Conservation (phyloP, 352 stramenopile species). For the Phytophthora macrochlamydospora region DNA sequence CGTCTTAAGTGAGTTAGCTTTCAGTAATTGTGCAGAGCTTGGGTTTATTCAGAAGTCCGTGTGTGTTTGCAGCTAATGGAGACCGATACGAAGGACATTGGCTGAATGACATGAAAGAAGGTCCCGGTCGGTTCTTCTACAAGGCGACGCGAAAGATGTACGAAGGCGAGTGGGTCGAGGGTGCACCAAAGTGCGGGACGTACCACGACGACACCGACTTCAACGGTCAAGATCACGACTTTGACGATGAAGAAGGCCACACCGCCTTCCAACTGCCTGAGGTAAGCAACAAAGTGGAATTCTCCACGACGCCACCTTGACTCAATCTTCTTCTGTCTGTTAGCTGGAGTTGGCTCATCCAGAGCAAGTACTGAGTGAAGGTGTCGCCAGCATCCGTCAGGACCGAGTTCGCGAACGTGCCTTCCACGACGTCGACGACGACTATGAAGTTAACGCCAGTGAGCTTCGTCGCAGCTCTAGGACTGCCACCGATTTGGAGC, state of each 20-base stretch:
- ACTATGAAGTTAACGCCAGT: constrained; percentile 15
- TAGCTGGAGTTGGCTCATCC: constrained; percentile 75
- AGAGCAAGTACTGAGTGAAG: constrained; percentile 77
- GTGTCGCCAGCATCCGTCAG: constrained; percentile 70
- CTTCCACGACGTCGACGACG: constrained; percentile 30
- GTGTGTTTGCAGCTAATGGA: constrained; percentile 60
- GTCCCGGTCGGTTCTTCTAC: constrained; percentile 84
- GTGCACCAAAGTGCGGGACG: constrained; percentile 73
- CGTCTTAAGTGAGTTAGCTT: constrained; percentile 48
- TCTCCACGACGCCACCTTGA: no score
- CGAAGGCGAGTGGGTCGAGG: constrained; percentile 90
- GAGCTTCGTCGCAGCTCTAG: constrained; percentile 14
- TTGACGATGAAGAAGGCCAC: constrained; percentile 31
- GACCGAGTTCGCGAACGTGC: constrained; percentile 58
- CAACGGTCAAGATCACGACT: constrained; percentile 33
- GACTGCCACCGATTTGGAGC: constrained; percentile 16
- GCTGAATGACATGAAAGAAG: constrained; percentile 90
- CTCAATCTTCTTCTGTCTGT: no score
- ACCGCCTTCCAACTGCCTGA: constrained; percentile 72
- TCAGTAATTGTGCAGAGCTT: not conserved
- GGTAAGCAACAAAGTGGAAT: constrained; percentile 20
- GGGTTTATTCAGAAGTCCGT: not conserved
- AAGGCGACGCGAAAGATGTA: constrained; percentile 85
- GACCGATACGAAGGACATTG: constrained; percentile 89
- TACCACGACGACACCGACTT: constrained; percentile 52